Conservation (phyloP, 2,329 filamentous ascomycete species). For the Ophiostoma fasciatum region DNA sequence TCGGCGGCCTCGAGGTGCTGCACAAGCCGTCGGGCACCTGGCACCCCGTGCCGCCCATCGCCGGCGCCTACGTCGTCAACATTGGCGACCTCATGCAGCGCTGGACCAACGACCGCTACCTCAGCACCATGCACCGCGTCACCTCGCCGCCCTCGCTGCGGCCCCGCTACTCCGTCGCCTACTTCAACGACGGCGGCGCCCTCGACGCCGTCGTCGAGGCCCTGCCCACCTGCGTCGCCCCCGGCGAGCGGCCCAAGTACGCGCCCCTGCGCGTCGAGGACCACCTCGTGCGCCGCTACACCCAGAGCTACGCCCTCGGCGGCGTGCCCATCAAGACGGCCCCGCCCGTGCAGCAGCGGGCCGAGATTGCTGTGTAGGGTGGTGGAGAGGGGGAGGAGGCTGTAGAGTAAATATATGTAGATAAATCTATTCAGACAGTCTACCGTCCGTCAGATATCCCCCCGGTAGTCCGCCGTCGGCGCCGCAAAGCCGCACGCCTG, state of each 20-base stretch:
- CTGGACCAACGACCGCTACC: conserved; percentile 40
- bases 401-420: too few relatives aligned
- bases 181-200: conserved; percentile 34
- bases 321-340: conserved; percentile 3
- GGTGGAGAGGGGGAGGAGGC: background rate
- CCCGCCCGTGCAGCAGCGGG: background rate
- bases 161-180: conserved; percentile 38
- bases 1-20: conserved; percentile 35
- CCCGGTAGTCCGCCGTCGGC: background rate
- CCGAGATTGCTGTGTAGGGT: background rate
- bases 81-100: conserved; percentile 31
- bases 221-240: conserved; percentile 20
- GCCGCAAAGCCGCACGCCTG: background rate
- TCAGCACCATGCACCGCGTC: conserved; percentile 38
- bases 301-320: conserved; percentile 13
- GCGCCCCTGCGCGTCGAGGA: conserved; percentile 19
- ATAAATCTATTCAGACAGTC: too few relatives aligned
- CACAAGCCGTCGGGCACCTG: conserved; percentile 27
- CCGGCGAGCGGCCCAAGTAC: conserved; percentile 18
- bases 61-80: conserved; percentile 34
- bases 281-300: conserved; percentile 17
- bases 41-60: conserved; percentile 27
- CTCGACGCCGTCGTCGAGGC: conserved; percentile 18
- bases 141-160: conserved; percentile 30
- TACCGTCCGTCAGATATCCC: too few relatives aligned